These are phyloP conservation scores for Mortierella sp. DNA, from an alignment of 371 early-diverging fungal species.

Conservation along the genomic window DNA sequence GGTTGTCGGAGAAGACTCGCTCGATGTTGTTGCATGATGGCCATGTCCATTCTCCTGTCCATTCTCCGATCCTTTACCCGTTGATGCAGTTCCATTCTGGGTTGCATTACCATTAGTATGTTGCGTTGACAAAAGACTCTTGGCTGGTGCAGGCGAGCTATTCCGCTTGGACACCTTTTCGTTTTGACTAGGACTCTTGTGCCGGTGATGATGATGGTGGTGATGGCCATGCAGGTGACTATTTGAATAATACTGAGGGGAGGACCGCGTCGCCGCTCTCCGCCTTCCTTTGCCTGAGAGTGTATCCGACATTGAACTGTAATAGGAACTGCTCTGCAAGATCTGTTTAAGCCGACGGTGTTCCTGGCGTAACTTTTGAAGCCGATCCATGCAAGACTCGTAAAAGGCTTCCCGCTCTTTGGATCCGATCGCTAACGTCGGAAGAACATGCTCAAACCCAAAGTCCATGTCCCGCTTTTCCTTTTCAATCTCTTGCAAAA, in stretches of 20 bases:
- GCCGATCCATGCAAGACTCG: slow-evolving; percentile 48
- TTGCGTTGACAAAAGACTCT: no score
- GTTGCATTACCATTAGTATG: no score
- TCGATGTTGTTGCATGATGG: background rate
- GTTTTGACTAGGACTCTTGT: slow-evolving; percentile 18
- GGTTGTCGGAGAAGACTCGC: background rate
- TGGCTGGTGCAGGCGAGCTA: no score
- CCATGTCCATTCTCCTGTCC: background rate
- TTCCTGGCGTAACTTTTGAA: slow-evolving; percentile 41
- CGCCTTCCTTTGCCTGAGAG: slow-evolving; percentile 34
- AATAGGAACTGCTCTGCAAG: slow-evolving; percentile 35
- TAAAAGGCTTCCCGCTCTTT: slow-evolving; percentile 53
- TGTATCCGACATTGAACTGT: no score
- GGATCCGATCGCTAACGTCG: slow-evolving; percentile 47
- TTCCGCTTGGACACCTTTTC: no score
- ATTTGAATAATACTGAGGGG: slow-evolving; percentile 20
- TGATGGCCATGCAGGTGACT: background rate
- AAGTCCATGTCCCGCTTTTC: slow-evolving; percentile 34
- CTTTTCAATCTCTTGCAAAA: slow-evolving; percentile 19
- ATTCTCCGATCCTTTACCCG: no score
- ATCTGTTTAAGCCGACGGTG: slow-evolving; percentile 45
- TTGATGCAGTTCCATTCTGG: no score
- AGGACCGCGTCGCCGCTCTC: slow-evolving; percentile 30
- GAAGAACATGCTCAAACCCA: slow-evolving; percentile 34
- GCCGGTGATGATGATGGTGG: slow-evolving; percentile 17